These are phyloP conservation scores for Phytophthora ohioensis DNA, from an alignment of 352 stramenopile species.

Conservation along the genomic window DNA sequence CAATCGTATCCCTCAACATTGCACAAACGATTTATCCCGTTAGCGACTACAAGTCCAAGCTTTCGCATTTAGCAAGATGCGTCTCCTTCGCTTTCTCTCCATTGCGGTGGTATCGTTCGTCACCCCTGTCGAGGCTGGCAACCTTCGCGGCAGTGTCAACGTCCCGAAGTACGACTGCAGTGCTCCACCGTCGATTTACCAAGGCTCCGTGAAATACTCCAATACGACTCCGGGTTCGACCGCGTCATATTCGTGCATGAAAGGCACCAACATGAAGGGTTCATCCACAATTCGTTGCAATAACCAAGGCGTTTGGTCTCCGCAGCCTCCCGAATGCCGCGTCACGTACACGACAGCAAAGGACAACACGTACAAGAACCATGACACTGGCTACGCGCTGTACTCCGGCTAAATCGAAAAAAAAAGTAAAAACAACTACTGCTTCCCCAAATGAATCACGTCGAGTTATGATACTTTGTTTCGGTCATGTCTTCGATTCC, in stretches of 20 bases:
- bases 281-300: slow-evolving; percentile 43
- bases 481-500: slow-evolving; percentile 5
- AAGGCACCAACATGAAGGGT: slow-evolving; percentile 50
- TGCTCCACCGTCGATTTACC: slow-evolving; percentile 42
- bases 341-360: slow-evolving; percentile 51
- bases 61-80: slow-evolving; percentile 9
- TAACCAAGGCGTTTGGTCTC: slow-evolving; percentile 50
- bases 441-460: slow-evolving; percentile 20
- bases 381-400: slow-evolving; percentile 58
- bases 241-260: slow-evolving; percentile 53
- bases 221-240: slow-evolving; percentile 43
- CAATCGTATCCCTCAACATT: background rate
- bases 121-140: slow-evolving; percentile 19
- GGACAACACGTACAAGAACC: slow-evolving; percentile 68
- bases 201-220: slow-evolving; percentile 54
- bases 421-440: background rate
- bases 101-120: slow-evolving; percentile 1
- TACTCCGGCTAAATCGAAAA: slow-evolving; percentile 54
- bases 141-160: slow-evolving; percentile 34
- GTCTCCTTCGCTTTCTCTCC: slow-evolving; percentile 4
- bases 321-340: slow-evolving; percentile 46
- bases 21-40: slow-evolving; percentile 20
- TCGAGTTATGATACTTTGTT: slow-evolving; percentile 36
- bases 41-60: background rate
- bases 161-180: slow-evolving; percentile 29